Base-by-base conservation (phyloP, 306 rosid genomes). In the Pueraria montana region DNA sequence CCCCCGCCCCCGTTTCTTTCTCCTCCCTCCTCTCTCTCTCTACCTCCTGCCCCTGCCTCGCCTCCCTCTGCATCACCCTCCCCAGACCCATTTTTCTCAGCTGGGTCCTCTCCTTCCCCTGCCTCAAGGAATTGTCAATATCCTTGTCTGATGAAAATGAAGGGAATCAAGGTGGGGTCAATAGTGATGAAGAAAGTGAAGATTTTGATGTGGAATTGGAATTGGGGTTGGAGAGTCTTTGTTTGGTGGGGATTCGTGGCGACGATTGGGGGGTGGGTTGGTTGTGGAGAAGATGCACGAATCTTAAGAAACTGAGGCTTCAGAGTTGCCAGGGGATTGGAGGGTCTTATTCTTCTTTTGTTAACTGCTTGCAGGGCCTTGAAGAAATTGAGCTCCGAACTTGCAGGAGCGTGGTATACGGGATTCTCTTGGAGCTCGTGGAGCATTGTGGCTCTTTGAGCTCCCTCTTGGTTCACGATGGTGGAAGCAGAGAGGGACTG, bases 381-480 rank as follows among this genome's bases (percentile, higher is more conserved):
- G 24, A 80, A 65, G 89, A 90, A 66, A 85, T 96, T 73, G 98
- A 96, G 86, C 89, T 96, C 17, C 77, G 91, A 77, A 93, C 94
- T 61, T 93, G 99, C 55, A 91, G 99, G 81, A 91, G 84, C n/a
- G 85, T 93, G 21, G 89, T 91, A 52, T 96, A 96, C 53, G 88
- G 62, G 32, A 88, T 96, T 68, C 89, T 96, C 2, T 30, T 88
- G n/a, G 90, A 87, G 68, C 74, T 93, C 36, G 83, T 88, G 0
- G 92, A 92, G 56, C 86, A 92, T 84, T 92, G 85, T 14, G 23
- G 27, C 17, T 88, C 89, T 20, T 80, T 96, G 34, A 77, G 36
- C 46, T 92, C 98, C 2, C 90, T 96, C 1, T 66, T 92, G 84
- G 86, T 96, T 65, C 89, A 96, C 72, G 99, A 96, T 55, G 99